Conservation (phyloP, 345 rosid genomes). For the Sisymbrium irio region DNA sequence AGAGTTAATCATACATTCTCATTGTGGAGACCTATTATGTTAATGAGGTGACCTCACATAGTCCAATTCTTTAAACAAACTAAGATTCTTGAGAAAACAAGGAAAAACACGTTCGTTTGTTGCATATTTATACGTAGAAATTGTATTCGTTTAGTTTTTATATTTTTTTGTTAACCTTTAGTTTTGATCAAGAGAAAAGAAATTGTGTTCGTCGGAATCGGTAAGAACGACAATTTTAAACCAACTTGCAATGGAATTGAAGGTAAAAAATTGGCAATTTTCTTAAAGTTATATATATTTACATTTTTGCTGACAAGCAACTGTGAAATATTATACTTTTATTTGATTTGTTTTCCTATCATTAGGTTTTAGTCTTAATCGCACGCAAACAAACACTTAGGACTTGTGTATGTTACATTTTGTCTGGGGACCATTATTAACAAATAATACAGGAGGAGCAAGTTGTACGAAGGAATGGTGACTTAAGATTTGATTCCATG, state of each 20-base stretch:
- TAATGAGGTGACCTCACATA: neutral
- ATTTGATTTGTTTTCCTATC: neutral
- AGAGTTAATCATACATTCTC: neutral
- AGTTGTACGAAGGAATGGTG: neutral
- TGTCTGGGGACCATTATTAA: conserved; percentile 1
- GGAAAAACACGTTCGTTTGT: neutral
- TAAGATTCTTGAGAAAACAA: neutral
- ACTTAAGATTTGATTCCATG: neutral
- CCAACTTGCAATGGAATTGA: neutral
- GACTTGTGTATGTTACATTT: neutral
- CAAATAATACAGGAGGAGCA: conserved; percentile 3
- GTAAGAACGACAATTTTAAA: neutral
- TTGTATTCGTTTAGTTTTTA: neutral
- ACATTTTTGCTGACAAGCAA: neutral
- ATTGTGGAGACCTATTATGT: neutral
- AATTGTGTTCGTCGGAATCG: neutral
- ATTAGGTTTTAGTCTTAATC: conserved; percentile 4
- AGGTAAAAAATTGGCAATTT: neutral
- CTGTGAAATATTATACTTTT: neutral
- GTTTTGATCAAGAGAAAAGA: neutral
- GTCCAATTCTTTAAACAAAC: neutral
- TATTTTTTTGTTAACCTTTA: no score
- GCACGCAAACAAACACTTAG: conserved; percentile 3
- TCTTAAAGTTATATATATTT: neutral
- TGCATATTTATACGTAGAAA: neutral